Percentiles rank a stretch among this genome's conserved stretches.
These are phyloP conservation scores for Escovopsis sp. DNA, from an alignment of 2,329 filamentous ascomycete genomes.

Conservation along the genomic window DNA sequence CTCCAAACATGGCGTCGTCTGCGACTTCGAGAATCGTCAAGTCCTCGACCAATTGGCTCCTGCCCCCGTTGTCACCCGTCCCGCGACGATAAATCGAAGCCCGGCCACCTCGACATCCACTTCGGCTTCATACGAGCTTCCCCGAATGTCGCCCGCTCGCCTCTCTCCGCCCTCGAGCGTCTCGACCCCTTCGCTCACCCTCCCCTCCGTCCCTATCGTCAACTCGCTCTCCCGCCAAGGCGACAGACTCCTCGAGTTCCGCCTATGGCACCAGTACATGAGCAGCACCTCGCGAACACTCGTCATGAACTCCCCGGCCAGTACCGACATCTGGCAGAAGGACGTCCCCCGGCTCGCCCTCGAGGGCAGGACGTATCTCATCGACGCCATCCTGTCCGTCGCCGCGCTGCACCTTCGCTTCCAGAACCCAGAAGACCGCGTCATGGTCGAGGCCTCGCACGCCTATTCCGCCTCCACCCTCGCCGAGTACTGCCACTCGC, in stretches of 20 bases:
- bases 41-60: constrained; percentile 29
- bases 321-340: constrained; percentile 44
- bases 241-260: constrained; percentile 42
- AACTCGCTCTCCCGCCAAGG: constrained; percentile 19
- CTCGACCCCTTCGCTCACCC: constrained; percentile 5
- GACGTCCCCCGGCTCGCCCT: constrained; percentile 49
- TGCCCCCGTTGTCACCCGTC: constrained; percentile 15
- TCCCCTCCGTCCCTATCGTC: constrained; percentile 13
- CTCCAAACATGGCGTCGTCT: constrained; percentile 49
- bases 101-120: constrained; percentile 1
- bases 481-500: constrained; percentile 41
- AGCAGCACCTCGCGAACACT: constrained; percentile 46
- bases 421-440: constrained; percentile 40
- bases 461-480: constrained; percentile 50
- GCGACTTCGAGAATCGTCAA: constrained; percentile 46
- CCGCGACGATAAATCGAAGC: background rate
- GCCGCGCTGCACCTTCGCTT: constrained; percentile 48
- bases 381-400: constrained; percentile 49
- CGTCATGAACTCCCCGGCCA: constrained; percentile 34
- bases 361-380: constrained; percentile 40
- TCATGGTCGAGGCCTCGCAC: constrained; percentile 47
- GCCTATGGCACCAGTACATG: constrained; percentile 51
- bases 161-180: background rate
- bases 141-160: constrained; percentile 2
- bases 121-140: background rate